A percentile compares a stretch with the other conserved stretches of the same genome.
phyloP scores from a whole-genome alignment of 2,329 filamentous ascomycete genomes.

The Ampelomyces quisqualis region DNA sequence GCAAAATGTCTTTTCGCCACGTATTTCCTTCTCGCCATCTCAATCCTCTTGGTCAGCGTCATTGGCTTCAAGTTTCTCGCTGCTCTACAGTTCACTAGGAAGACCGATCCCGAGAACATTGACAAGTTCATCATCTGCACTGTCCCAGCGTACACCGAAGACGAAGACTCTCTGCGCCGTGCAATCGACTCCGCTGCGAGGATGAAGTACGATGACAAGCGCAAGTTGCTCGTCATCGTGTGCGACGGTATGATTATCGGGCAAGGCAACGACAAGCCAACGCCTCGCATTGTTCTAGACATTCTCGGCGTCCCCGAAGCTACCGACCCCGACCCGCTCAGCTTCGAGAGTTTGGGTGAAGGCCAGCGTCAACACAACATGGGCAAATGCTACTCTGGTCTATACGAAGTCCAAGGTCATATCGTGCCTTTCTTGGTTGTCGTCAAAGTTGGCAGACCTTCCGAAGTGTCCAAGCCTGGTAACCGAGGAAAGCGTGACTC shows the following conservation, averaged over 20 bases:
- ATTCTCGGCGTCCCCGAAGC: conserved; percentile 93
- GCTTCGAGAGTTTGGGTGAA: conserved; percentile 94
- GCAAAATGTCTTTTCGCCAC: conserved; percentile 80
- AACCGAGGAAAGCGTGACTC: conserved; percentile 99
- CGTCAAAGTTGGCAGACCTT: conserved; percentile 88
- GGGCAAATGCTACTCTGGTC: conserved; percentile 96
- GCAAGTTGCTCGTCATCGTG: conserved; percentile 87
- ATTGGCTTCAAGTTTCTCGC: conserved; percentile 97
- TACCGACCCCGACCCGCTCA: conserved; percentile 91
- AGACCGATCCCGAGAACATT: conserved; percentile 90
- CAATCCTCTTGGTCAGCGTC: conserved; percentile 74
- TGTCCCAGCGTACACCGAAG: conserved; percentile 96
- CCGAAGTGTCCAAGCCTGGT: conserved; percentile 72
- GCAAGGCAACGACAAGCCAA: conserved; percentile 94
- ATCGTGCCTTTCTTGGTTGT: conserved; percentile 97
- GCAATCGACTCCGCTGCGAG: conserved; percentile 94
- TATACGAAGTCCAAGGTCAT: conserved; percentile 97
- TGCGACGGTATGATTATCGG: conserved; percentile 99
- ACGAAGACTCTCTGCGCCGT: conserved; percentile 93
- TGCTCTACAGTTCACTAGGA: conserved; percentile 87
- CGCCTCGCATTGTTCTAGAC: conserved; percentile 91
- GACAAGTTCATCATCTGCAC: conserved; percentile 99
- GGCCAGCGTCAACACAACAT: conserved; percentile 98
- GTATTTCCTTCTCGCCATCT: conserved; percentile 86
- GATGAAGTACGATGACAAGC: conserved; percentile 98